These are phyloP conservation scores for Chytriomyces sp. DNA, from an alignment of 192 early-diverging fungal genomes.

Conservation along the genomic window DNA sequence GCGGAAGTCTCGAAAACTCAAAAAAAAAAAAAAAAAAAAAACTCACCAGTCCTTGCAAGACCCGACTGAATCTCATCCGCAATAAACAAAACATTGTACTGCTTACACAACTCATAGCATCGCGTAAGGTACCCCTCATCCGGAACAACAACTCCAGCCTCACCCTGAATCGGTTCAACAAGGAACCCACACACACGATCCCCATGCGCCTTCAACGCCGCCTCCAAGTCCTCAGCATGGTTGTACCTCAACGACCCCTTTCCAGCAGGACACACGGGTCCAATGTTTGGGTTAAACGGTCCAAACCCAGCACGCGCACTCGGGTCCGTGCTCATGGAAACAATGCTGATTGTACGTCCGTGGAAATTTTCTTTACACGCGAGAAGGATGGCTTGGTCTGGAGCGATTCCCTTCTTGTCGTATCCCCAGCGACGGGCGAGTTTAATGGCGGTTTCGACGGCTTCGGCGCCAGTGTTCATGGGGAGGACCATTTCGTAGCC, in stretches of 20 bases:
- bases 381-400: slow-evolving; percentile 81
- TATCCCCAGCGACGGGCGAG: slow-evolving; percentile 97
- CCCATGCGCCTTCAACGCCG: slow-evolving; percentile 81
- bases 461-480: slow-evolving; percentile 99
- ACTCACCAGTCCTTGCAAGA: slow-evolving; percentile 73
- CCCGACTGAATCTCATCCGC: slow-evolving; percentile 99
- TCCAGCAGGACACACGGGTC: slow-evolving; percentile 77
- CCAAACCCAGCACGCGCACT: slow-evolving; percentile 84
- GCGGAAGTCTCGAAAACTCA: no score
- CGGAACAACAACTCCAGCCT: slow-evolving; percentile 95
- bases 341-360: slow-evolving; percentile 91
- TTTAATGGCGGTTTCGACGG: slow-evolving; percentile 98
- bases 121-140: slow-evolving; percentile 89
- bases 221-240: slow-evolving; percentile 85
- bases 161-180: slow-evolving; percentile 99
- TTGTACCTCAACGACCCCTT: slow-evolving; percentile 80
- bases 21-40: no score
- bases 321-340: slow-evolving; percentile 95
- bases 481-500: slow-evolving; percentile 97
- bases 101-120: slow-evolving; percentile 90
- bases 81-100: slow-evolving; percentile 97
- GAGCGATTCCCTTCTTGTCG: slow-evolving; percentile 83
- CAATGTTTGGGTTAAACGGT: slow-evolving; percentile 90
- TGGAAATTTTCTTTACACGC: slow-evolving; percentile 93
- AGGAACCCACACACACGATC: slow-evolving; percentile 89